Evolutionary conservation across 805 yeast species (phyloP), one percentile per base, ranked within the genome.

Genomic region (Aciculoconidium aculeatum): DNA sequence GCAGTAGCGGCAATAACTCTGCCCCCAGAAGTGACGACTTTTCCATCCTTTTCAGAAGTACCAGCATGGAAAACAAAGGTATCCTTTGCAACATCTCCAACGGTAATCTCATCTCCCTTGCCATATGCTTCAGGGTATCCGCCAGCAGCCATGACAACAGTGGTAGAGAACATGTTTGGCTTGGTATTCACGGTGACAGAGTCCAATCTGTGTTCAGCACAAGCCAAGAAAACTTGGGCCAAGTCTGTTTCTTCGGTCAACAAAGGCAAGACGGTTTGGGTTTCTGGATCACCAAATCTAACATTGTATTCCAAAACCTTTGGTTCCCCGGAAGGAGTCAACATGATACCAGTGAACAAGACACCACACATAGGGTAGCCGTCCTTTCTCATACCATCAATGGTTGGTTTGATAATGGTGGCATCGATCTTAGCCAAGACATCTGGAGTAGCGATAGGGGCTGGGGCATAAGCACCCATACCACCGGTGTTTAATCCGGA

Each of bases 391-490:
- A 92, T 84, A 35, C 98, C 97, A 46, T 79, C 87, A 49, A 92
- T 80, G 20, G 96, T 83, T 33, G 97, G 97, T 59, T 80, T 77
- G 47, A 94, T 72, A 46, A 94, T 72, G n/a, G 71, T 66, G 27
- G 67, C 63, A 49, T 87, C 77, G 51, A 92, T 87, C 56, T 77
- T 67, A 37, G 69, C 62, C 47, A 88, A 58, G 20, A 92, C 54
- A 14, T 71, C 67, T 2, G 85, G 77, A 11, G 96, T 85, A 11
- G 94, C 97, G 39, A 86, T 69, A 33, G 98, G 98, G 7, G 97
- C 94, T 17, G 99, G 99, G 6, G 97, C 92, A 51, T 92, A 92
- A 6, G 97, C 95, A 41, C 99, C 99, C 99, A 92, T 92, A 40
- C 99, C 99, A 44, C 99, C 99, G 21, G 99, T 92, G 64, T 92